A percentile compares a stretch with the other conserved stretches of the same genome.
phyloP scores from a whole-genome alignment of 805 yeast species.

The Candida hungchunana region DNA sequence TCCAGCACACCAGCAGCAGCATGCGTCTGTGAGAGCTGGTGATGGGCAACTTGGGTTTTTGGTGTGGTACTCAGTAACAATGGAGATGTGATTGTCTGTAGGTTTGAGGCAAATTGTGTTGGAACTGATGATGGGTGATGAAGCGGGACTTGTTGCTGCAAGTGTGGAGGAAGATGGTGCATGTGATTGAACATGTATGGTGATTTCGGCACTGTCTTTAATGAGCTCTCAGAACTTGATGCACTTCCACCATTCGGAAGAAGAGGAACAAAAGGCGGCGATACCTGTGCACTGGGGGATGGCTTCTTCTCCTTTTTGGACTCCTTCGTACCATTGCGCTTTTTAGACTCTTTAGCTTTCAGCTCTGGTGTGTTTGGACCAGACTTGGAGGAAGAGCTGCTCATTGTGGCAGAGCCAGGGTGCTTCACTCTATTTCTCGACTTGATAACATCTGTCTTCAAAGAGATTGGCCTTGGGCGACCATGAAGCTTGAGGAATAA shows the following conservation, averaged over 20 bases:
- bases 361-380: slow-evolving; percentile 21
- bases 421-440: slow-evolving; percentile 82
- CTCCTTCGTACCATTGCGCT: slow-evolving; percentile 6
- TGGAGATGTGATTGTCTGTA: slow-evolving; percentile 62
- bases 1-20: slow-evolving; percentile 30
- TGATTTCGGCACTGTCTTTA: slow-evolving; percentile 16
- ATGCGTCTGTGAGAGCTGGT: slow-evolving; percentile 27
- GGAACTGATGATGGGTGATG: slow-evolving; percentile 67
- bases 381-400: slow-evolving; percentile 13
- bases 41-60: slow-evolving; percentile 32
- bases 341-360: slow-evolving; percentile 20
- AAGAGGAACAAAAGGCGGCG: slow-evolving; percentile 39
- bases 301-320: slow-evolving; percentile 7
- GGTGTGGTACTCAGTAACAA: slow-evolving; percentile 47
- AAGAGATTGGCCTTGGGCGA: slow-evolving; percentile 83
- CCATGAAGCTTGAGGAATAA: slow-evolving; percentile 86
- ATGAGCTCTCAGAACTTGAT: neutral
- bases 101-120: slow-evolving; percentile 63
- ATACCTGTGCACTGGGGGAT: slow-evolving; percentile 17
- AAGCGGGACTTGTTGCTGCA: slow-evolving; percentile 27
- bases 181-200: slow-evolving; percentile 18
- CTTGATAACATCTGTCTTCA: slow-evolving; percentile 90
- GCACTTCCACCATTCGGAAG: slow-evolving; percentile 30
- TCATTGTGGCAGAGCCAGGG: slow-evolving; percentile 12
- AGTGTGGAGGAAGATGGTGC: slow-evolving; percentile 29